Percentiles rank a stretch among this genome's conserved stretches.
These are phyloP conservation scores for Mycocentrospora acerina DNA, from an alignment of 2,329 filamentous ascomycete genomes.

Conservation along the genomic window DNA sequence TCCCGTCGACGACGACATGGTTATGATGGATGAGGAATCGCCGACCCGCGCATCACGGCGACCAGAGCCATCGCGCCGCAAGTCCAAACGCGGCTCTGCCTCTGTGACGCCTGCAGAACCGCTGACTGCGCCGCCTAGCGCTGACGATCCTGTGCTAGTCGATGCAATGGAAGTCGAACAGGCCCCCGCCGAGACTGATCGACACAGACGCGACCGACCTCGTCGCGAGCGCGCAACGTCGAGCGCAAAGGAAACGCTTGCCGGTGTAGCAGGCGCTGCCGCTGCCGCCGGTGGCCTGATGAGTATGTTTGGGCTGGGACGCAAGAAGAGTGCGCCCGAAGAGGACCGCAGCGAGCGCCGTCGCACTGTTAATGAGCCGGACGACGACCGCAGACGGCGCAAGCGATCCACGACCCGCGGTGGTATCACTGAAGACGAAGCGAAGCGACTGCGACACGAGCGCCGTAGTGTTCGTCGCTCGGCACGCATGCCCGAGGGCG, in stretches of 20 bases:
- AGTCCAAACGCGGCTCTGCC: slow-evolving; percentile 44
- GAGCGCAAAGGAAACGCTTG: slow-evolving; percentile 57
- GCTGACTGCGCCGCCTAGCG: slow-evolving; percentile 41
- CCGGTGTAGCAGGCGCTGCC: slow-evolving; percentile 31
- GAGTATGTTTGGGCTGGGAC: slow-evolving; percentile 51
- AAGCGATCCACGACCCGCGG: slow-evolving; percentile 40
- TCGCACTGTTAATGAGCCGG: slow-evolving; percentile 37
- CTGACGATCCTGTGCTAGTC: slow-evolving; percentile 48
- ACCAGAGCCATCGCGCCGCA: slow-evolving; percentile 41
- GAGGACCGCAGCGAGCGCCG: slow-evolving; percentile 37
- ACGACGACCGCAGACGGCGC: slow-evolving; percentile 40
- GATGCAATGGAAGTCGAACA: slow-evolving; percentile 41
- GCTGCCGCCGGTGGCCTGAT: slow-evolving; percentile 57
- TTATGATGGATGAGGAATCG: slow-evolving; percentile 50
- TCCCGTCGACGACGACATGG: slow-evolving; percentile 62
- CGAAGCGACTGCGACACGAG: slow-evolving; percentile 39
- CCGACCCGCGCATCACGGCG: slow-evolving; percentile 34
- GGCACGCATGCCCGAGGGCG: slow-evolving; percentile 22
- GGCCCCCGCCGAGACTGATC: slow-evolving; percentile 48
- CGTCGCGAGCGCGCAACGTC: slow-evolving; percentile 60
- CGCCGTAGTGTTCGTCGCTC: slow-evolving; percentile 36
- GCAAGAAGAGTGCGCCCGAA: slow-evolving; percentile 33
- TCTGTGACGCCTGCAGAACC: slow-evolving; percentile 32
- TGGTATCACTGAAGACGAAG: slow-evolving; percentile 39
- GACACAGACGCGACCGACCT: slow-evolving; percentile 43